A percentile compares a stretch with the other conserved stretches of the same genome.
These are phyloP conservation scores for Ogataea ramenticola DNA, from an alignment of 805 yeast species.

Conservation along the genomic window DNA sequence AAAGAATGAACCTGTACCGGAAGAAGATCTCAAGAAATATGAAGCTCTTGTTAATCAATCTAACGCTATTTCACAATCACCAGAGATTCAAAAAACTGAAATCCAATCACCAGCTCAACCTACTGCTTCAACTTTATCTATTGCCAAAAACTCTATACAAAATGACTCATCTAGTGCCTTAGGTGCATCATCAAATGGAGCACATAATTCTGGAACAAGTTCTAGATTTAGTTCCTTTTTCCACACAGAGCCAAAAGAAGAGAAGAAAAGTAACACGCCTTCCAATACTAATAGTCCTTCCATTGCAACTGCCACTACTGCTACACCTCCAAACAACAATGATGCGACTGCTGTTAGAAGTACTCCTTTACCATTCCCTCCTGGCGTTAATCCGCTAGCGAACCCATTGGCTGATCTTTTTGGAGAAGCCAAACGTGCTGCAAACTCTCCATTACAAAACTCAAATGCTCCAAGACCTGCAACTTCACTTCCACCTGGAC, in stretches of 20 bases:
- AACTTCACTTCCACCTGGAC: constrained; percentile 6
- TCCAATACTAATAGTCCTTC: constrained; percentile 6
- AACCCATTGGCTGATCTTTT: neutral
- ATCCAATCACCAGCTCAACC: neutral
- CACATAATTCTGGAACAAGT: constrained; percentile 5
- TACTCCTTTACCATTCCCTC: constrained; percentile 1
- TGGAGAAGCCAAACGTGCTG: neutral
- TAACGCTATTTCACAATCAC: neutral
- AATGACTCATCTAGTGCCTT: neutral
- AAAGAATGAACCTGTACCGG: constrained; percentile 33
- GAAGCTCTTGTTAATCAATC: constrained; percentile 5
- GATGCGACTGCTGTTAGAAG: neutral
- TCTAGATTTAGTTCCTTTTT: constrained; percentile 14
- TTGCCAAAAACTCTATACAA: neutral
- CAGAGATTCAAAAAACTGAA: neutral
- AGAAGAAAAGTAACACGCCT: too few relatives aligned
- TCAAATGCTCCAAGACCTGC: constrained; percentile 14
- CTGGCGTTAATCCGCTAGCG: constrained; percentile 2
- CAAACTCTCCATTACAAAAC: constrained; percentile 1
- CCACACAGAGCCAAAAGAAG: neutral
- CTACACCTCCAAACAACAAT: constrained; percentile 7
- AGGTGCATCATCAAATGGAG: neutral
- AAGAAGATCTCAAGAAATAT: constrained; percentile 18
- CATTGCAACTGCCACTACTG: constrained; percentile 6
- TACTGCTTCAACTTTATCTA: neutral